These are phyloP conservation scores for Capniomyces stellatus DNA, from an alignment of 371 early-diverging fungal genomes.

Conservation along the genomic window DNA sequence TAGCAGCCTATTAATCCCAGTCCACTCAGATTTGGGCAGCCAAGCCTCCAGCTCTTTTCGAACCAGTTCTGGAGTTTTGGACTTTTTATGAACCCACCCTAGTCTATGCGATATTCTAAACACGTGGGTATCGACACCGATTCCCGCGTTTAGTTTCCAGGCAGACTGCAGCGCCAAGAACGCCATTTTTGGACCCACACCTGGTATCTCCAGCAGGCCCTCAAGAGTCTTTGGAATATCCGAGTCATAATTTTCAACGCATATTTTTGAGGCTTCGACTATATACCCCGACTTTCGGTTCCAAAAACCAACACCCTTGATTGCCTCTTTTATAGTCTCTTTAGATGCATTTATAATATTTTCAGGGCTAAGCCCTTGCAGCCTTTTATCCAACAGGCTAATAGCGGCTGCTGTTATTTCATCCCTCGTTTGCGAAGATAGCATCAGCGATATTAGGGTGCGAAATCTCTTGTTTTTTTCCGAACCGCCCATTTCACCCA, in stretches of 20 bases:
- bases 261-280: constrained; percentile 54
- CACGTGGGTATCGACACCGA: constrained; percentile 98
- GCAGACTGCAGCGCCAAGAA: constrained; percentile 69
- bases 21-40: constrained; percentile 79
- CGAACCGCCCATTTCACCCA: constrained; percentile 36
- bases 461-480: constrained; percentile 60
- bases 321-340: constrained; percentile 42
- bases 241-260: too few relatives aligned
- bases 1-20: constrained; percentile 69
- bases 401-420: constrained; percentile 70
- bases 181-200: constrained; percentile 98
- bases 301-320: constrained; percentile 83
- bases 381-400: constrained; percentile 34
- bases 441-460: constrained; percentile 73
- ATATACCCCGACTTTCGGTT: constrained; percentile 65
- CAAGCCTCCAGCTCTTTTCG: constrained; percentile 61
- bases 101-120: constrained; percentile 86
- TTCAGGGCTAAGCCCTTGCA: too few relatives aligned
- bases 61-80: constrained; percentile 57
- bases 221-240: constrained; percentile 77
- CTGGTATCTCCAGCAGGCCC: constrained; percentile 64
- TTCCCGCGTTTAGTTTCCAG: constrained; percentile 78
- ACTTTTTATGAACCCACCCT: constrained; percentile 57
- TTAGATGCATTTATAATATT: constrained; percentile 36
- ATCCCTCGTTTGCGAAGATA: constrained; percentile 95